These are phyloP conservation scores for Thielaviopsis euricoi DNA, from an alignment of 2,329 filamentous ascomycete genomes.

Conservation along the genomic window DNA sequence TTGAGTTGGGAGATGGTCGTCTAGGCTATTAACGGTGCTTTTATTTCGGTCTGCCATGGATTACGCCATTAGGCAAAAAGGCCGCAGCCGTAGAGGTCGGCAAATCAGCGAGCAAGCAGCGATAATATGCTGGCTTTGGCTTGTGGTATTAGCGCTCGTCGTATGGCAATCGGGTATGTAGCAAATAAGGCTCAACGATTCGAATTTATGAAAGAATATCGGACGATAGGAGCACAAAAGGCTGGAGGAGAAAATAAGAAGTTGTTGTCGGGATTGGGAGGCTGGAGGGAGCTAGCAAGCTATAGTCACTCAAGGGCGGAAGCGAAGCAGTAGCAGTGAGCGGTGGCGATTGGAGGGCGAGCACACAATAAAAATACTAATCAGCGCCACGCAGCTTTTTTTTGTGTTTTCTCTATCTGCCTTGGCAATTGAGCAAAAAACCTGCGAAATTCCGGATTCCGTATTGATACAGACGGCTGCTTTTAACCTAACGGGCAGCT, in stretches of 20 bases:
- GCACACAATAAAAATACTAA: neutral
- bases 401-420: too few relatives aligned
- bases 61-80: slow-evolving; percentile 45
- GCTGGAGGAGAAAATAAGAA: neutral
- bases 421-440: neutral
- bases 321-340: neutral
- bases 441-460: neutral
- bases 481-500: neutral
- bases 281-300: neutral
- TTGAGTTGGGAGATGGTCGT: slow-evolving; percentile 7
- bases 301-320: neutral
- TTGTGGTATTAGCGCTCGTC: neutral
- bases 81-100: slow-evolving; percentile 12
- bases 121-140: neutral
- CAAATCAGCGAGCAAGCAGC: neutral
- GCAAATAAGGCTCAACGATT: neutral
- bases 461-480: too few relatives aligned
- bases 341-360: neutral
- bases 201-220: neutral
- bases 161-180: neutral
- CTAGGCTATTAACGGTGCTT: slow-evolving; percentile 14
- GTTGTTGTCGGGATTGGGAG: neutral
- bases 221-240: neutral
- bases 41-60: slow-evolving; percentile 50
- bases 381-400: neutral